Evolutionary conservation across 345 rosid genomes (phyloP).

Genomic region (Euclidium syriacum): DNA sequence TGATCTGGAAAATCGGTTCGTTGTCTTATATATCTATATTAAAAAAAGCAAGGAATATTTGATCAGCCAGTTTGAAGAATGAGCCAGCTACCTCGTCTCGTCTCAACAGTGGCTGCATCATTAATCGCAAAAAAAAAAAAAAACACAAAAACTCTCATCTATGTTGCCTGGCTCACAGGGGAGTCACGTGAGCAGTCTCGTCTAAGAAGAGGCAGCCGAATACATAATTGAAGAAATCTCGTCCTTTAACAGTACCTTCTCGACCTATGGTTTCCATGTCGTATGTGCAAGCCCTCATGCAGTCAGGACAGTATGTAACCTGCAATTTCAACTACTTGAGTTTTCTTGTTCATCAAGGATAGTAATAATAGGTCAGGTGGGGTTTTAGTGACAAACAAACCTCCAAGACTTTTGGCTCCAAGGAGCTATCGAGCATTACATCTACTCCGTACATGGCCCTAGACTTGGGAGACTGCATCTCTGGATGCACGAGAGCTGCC

Average conservation of each 20-base stretch:
- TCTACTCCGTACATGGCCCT: conserved; percentile 92
- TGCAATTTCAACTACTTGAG: conserved; percentile 9
- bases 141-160: not conserved
- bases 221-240: conserved; percentile 63
- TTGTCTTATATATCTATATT: too few species aligned
- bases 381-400: conserved; percentile 41
- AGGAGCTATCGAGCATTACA: conserved; percentile 77
- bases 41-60: too few species aligned
- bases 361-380: not conserved
- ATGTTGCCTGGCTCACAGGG: conserved; percentile 35
- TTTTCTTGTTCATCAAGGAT: not conserved
- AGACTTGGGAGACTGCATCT: conserved; percentile 75
- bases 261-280: conserved; percentile 48
- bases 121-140: too few species aligned
- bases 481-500: conserved; percentile 78
- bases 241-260: conserved; percentile 43
- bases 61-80: too few species aligned
- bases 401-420: conserved; percentile 86
- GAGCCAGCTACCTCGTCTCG: too few species aligned
- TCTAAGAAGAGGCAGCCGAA: conserved; percentile 80
- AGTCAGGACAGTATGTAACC: conserved; percentile 96
- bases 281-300: conserved; percentile 85
- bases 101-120: too few species aligned
- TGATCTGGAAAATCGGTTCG: too few species aligned
- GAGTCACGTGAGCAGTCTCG: conserved; percentile 52